Percentiles rank a stretch among this genome's conserved stretches.
phyloP scores from a whole-genome alignment of 164 flowering plant genomes.

The Malania oleifera region DNA sequence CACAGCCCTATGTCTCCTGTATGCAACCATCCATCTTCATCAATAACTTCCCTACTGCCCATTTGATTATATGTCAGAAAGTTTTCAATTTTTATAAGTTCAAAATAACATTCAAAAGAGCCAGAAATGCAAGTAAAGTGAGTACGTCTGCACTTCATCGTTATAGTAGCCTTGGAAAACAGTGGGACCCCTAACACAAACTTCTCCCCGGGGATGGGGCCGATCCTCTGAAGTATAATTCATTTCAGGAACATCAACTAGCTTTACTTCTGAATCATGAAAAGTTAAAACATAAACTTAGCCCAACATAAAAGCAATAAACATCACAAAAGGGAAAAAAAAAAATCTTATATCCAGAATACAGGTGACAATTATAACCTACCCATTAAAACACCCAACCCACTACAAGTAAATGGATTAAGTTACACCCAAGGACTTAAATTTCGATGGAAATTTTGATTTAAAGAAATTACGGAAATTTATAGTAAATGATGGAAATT shows the following conservation, averaged over 20 bases:
- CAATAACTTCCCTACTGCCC: constrained; percentile 77
- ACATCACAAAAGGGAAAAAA: not conserved
- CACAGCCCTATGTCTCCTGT: constrained; percentile 91
- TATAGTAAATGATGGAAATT: too few relatives aligned
- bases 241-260: constrained; percentile 96
- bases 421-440: too few relatives aligned
- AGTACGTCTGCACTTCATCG: constrained; percentile 90
- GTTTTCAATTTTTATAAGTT: not conserved
- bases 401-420: too few relatives aligned
- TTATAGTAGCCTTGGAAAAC: constrained; percentile 83
- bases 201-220: constrained; percentile 93
- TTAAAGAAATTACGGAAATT: too few relatives aligned
- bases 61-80: constrained; percentile 12
- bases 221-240: constrained; percentile 84
- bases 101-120: constrained; percentile 1
- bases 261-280: constrained; percentile 73
- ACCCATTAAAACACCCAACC: too few relatives aligned
- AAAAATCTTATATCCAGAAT: too few relatives aligned
- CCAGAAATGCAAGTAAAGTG: constrained; percentile 1
- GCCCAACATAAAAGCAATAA: not conserved
- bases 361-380: too few relatives aligned
- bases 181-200: constrained; percentile 89
- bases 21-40: constrained; percentile 93
- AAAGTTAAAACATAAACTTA: not conserved
- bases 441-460: too few relatives aligned